phyloP scores from a whole-genome alignment of 75 land plant genomes.

The Sequoiadendron giganteum region DNA sequence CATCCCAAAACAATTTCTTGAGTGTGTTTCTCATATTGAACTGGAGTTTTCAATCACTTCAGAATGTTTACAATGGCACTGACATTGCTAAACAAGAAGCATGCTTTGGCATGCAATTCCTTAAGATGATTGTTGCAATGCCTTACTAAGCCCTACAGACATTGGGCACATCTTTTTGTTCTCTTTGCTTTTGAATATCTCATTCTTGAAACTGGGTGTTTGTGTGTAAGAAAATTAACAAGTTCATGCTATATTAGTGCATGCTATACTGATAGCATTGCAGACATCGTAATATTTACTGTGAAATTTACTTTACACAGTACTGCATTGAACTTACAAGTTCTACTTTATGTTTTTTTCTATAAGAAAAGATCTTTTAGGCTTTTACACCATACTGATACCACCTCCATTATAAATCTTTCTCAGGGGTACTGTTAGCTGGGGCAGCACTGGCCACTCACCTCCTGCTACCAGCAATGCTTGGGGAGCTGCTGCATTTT shows the following conservation, averaged over 20 bases:
- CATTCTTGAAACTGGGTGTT: neutral
- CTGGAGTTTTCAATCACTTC: neutral
- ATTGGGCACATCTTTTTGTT: neutral
- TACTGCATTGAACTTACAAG: neutral
- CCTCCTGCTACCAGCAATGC: conserved; percentile 65
- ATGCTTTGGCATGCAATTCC: neutral
- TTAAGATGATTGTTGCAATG: neutral
- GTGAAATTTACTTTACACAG: neutral
- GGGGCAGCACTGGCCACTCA: conserved; percentile 70
- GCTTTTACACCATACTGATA: neutral
- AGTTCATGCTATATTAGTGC: neutral
- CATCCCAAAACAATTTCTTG: neutral
- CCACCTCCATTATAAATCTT: neutral
- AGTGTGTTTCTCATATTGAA: neutral
- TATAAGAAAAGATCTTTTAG: neutral
- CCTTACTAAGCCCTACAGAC: too few species aligned
- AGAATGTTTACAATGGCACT: neutral
- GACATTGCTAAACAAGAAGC: neutral
- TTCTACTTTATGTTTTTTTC: neutral
- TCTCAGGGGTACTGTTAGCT: conserved; percentile 77
- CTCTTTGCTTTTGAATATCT: neutral
- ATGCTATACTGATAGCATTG: neutral
- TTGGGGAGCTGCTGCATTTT: conserved; percentile 58
- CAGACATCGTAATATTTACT: neutral
- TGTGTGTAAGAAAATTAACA: neutral